Conservation (phyloP, 2,329 filamentous ascomycete species). For the Talaromyces sp. region DNA sequence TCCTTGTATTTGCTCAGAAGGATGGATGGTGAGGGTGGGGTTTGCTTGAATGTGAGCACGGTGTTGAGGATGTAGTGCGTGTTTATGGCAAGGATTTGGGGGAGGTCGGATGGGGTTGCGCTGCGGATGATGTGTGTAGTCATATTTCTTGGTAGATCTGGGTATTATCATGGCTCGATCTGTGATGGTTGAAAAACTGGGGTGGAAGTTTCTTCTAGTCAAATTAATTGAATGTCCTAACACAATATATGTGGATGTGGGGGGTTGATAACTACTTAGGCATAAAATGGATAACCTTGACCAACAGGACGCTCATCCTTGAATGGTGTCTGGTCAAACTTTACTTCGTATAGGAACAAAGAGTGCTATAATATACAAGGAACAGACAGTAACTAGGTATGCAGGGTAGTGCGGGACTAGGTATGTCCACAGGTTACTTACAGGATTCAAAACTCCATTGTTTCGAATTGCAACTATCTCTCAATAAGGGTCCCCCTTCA, state of each 20-base stretch:
- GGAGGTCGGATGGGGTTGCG: slow-evolving; percentile 31
- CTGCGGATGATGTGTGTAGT: slow-evolving; percentile 27
- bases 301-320: background rate
- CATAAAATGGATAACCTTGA: background rate
- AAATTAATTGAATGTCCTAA: background rate
- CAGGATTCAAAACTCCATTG: no score
- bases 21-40: slow-evolving; percentile 28
- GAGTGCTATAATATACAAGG: background rate
- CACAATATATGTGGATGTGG: background rate
- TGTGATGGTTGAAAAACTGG: background rate
- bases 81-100: slow-evolving; percentile 35
- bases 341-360: background rate
- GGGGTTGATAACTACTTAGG: background rate
- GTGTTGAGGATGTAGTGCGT: slow-evolving; percentile 40
- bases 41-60: slow-evolving; percentile 34
- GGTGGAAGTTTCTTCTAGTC: background rate
- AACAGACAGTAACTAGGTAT: background rate
- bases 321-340: background rate
- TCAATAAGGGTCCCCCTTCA: no score
- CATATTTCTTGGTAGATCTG: background rate
- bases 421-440: no score
- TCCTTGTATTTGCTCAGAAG: slow-evolving; percentile 29
- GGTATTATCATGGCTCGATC: no score
- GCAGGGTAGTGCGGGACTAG: background rate
- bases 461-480: no score